phyloP scores from a whole-genome alignment of 805 yeast species.

The Lachancea sp. region DNA sequence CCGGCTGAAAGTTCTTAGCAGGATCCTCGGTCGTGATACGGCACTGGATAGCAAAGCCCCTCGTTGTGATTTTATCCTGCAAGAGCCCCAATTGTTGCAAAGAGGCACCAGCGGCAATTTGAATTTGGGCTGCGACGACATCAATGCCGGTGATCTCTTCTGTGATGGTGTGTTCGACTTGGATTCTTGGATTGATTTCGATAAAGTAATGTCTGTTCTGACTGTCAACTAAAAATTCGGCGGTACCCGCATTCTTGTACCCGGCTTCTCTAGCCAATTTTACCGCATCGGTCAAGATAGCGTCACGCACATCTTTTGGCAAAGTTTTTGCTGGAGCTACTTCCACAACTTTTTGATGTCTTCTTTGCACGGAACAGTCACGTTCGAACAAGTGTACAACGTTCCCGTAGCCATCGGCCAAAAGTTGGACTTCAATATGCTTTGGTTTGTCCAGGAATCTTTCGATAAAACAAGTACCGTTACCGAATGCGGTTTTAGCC shows the following conservation, averaged over 20 bases:
- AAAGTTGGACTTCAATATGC: conserved; percentile 94
- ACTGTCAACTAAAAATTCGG: conserved; percentile 89
- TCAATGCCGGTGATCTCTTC: conserved; percentile 99
- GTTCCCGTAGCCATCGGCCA: conserved; percentile 91
- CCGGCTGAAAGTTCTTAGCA: conserved; percentile 93
- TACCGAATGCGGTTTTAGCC: conserved; percentile 93
- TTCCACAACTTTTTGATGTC: conserved; percentile 98
- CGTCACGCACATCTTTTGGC: conserved; percentile 77
- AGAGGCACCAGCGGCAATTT: conserved; percentile 97
- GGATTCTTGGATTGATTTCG: conserved; percentile 97
- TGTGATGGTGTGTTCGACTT: conserved; percentile 97
- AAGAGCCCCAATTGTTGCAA: conserved; percentile 83
- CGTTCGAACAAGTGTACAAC: conserved; percentile 94
- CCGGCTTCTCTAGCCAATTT: conserved; percentile 81
- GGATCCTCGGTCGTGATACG: conserved; percentile 99
- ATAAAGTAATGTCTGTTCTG: conserved; percentile 95
- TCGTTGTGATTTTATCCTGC: conserved; percentile 89
- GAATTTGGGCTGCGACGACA: conserved; percentile 96
- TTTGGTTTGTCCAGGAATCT: conserved; percentile 92
- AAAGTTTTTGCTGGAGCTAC: conserved; percentile 95
- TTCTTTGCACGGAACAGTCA: conserved; percentile 99
- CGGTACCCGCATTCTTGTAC: conserved; percentile 97
- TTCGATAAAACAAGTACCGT: conserved; percentile 97
- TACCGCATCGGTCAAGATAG: conserved; percentile 91
- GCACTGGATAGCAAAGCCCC: conserved; percentile 98